phyloP scores from a whole-genome alignment of 1,284 basidiomycete genomes.

The Rhodotorula sp. region DNA sequence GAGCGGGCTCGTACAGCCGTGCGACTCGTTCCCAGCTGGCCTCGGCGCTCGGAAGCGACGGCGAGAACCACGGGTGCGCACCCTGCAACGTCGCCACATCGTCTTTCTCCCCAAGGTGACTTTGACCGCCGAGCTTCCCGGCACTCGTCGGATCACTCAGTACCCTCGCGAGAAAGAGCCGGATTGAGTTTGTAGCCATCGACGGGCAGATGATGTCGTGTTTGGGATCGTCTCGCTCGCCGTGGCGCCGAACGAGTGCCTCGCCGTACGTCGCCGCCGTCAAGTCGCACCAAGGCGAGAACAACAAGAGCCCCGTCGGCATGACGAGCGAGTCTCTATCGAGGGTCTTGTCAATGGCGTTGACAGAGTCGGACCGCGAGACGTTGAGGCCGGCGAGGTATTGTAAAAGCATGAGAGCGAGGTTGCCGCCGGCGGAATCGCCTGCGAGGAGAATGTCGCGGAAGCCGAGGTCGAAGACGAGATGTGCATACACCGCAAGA shows the following conservation, averaged over 20 bases:
- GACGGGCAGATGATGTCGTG: constrained; percentile 37
- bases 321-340: constrained; percentile 16
- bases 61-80: constrained; percentile 33
- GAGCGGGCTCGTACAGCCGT: constrained; percentile 7
- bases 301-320: constrained; percentile 31
- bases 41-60: constrained; percentile 22
- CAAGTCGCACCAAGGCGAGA: constrained; percentile 42
- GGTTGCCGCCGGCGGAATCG: constrained; percentile 39
- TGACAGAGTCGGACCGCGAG: not conserved
- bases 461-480: constrained; percentile 38
- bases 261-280: constrained; percentile 26
- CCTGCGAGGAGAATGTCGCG: constrained; percentile 39
- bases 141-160: not conserved
- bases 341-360: not conserved
- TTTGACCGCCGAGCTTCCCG: not conserved
- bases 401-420: constrained; percentile 36
- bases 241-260: not conserved
- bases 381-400: constrained; percentile 31
- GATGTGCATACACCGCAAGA: constrained; percentile 38
- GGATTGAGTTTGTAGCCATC: constrained; percentile 34
- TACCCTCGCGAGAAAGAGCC: not conserved
- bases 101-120: not conserved
- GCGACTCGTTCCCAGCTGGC: constrained; percentile 13
- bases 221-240: constrained; percentile 16
- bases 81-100: not conserved